Conservation (phyloP, 768 basidiomycete genomes). For the Rhodotorula kratochvilovae region DNA sequence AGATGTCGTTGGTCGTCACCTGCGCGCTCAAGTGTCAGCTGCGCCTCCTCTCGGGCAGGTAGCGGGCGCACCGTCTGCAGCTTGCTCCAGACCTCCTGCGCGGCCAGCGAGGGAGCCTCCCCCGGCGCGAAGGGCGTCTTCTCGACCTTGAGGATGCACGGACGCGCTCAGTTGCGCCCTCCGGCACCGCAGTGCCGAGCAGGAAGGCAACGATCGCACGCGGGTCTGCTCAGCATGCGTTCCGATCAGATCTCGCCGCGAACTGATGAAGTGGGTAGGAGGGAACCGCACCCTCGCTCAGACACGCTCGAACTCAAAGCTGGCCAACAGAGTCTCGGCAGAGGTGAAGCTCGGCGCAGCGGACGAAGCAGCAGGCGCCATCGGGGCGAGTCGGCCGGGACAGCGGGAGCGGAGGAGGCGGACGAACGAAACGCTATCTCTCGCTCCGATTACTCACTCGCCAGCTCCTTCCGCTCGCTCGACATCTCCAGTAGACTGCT, state of each 20-base stretch:
- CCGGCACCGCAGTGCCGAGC: slow-evolving; percentile 59
- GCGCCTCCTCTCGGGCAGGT: slow-evolving; percentile 59
- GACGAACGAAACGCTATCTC: background rate
- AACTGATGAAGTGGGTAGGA: background rate
- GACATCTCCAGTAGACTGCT: too few species aligned
- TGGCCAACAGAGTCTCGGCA: slow-evolving; percentile 8
- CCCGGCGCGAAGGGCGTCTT: slow-evolving; percentile 61
- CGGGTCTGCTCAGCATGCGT: slow-evolving; percentile 52
- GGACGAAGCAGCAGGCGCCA: slow-evolving; percentile 1
- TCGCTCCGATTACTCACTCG: background rate
- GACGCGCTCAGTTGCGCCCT: slow-evolving; percentile 43
- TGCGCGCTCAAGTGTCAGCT: slow-evolving; percentile 47
- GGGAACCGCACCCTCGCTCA: slow-evolving; percentile 42
- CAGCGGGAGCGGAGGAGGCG: background rate
- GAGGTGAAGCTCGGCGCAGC: slow-evolving; percentile 10
- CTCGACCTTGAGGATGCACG: slow-evolving; percentile 71
- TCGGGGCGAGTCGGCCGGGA: background rate
- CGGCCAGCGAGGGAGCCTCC: slow-evolving; percentile 45
- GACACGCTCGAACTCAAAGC: slow-evolving; percentile 55
- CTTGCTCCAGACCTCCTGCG: slow-evolving; percentile 45
- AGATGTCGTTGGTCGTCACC: slow-evolving; percentile 36
- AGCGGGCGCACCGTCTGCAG: slow-evolving; percentile 55
- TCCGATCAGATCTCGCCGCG: slow-evolving; percentile 55
- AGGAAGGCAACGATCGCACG: slow-evolving; percentile 60
- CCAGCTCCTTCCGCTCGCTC: background rate